phyloP scores from a whole-genome alignment of 345 rosid genomes.

The Camelina laxa region DNA sequence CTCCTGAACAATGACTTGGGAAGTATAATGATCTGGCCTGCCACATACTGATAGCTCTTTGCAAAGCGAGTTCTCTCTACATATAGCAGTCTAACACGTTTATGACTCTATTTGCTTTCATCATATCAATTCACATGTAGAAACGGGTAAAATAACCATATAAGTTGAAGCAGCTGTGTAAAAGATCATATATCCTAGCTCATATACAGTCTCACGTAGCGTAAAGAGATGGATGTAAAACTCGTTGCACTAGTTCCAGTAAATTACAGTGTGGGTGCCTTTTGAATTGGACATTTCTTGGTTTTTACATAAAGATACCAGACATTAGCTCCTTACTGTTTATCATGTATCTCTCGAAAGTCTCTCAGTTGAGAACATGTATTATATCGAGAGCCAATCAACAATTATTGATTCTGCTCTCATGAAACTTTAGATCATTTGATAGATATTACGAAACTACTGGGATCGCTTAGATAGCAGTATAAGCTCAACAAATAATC shows the following conservation, averaged over 20 bases:
- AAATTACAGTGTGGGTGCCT: too few species aligned
- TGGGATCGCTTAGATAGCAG: too few species aligned
- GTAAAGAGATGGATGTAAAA: conserved; percentile 17
- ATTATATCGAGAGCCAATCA: conserved; percentile 24
- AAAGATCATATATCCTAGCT: too few species aligned
- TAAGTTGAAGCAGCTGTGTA: too few species aligned
- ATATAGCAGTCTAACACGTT: conserved; percentile 22
- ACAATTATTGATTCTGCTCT: too few species aligned
- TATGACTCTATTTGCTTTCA: conserved; percentile 27
- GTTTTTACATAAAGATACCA: conserved; percentile 34
- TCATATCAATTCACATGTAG: neutral
- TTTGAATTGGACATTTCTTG: conserved; percentile 30
- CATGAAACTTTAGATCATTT: too few species aligned
- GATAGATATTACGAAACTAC: too few species aligned
- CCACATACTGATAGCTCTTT: conserved; percentile 13
- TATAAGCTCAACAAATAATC: conserved; percentile 26
- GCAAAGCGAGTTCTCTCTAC: conserved; percentile 6
- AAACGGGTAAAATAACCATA: neutral
- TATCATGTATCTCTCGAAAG: too few species aligned
- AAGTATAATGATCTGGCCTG: conserved; percentile 31
- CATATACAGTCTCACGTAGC: conserved; percentile 9
- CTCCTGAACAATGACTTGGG: conserved; percentile 11
- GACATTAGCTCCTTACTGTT: too few species aligned
- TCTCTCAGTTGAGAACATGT: conserved; percentile 19
- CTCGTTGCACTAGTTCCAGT: too few species aligned